Evolutionary conservation across 179 eudicot genomes (phyloP).

Genomic region (Silene coronaria): DNA sequence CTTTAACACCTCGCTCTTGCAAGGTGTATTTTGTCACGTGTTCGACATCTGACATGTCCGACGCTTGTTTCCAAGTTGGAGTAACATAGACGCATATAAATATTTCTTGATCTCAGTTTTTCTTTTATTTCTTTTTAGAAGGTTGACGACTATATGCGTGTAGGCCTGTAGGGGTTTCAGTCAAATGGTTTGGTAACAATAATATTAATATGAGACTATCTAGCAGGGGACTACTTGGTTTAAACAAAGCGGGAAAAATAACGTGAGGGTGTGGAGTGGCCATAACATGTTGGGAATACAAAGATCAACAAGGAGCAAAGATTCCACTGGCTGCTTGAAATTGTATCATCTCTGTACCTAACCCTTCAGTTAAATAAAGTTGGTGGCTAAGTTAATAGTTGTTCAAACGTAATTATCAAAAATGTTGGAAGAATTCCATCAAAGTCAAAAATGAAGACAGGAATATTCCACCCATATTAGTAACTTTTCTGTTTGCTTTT

Average conservation of each 20-base stretch:
- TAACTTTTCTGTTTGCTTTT: background rate
- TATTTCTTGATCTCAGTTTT: no score
- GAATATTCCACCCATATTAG: background rate
- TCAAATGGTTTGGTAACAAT: no score
- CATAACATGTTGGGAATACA: background rate
- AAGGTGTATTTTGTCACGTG: no score
- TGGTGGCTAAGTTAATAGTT: background rate
- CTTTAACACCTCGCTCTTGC: no score
- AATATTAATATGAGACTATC: no score
- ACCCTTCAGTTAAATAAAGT: background rate
- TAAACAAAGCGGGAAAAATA: background rate
- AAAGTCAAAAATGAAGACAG: background rate
- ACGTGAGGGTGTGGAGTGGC: background rate
- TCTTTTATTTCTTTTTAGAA: no score
- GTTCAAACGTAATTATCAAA: background rate
- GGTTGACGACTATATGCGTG: no score
- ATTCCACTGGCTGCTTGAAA: background rate
- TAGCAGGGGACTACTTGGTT: no score
- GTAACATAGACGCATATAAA: no score
- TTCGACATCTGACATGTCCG: no score
- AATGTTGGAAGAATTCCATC: background rate
- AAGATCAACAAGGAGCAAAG: background rate
- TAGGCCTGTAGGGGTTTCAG: no score
- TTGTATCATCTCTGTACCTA: constrained; percentile 1
- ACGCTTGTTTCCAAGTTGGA: no score